Conservation (phyloP, 2,329 filamentous ascomycete genomes). For the Endoconidiophora laricicola region DNA sequence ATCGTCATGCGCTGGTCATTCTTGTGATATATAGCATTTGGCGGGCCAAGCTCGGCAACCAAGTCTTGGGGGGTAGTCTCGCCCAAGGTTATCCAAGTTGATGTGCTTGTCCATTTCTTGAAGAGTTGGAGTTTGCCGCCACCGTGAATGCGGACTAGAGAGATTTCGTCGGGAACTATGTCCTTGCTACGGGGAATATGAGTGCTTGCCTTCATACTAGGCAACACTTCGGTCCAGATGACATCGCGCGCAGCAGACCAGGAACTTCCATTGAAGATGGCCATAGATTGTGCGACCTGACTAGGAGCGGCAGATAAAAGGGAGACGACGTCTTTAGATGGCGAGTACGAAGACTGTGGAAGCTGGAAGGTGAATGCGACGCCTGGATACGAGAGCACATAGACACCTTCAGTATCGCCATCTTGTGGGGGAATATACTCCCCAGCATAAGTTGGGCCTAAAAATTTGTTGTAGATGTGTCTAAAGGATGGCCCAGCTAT, state of each 20-base stretch:
- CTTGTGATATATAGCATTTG: conserved; percentile 86
- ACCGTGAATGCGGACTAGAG: conserved; percentile 60
- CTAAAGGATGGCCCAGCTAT: conserved; percentile 56
- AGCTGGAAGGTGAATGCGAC: conserved; percentile 86
- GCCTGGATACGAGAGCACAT: conserved; percentile 86
- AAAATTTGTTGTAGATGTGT: conserved; percentile 82
- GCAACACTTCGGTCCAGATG: conserved; percentile 59
- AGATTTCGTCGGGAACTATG: conserved; percentile 73
- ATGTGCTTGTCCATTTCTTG: conserved; percentile 49
- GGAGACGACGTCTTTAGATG: conserved; percentile 66
- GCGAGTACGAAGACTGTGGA: conserved; percentile 55
- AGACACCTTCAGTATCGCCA: conserved; percentile 45
- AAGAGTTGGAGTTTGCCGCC: conserved; percentile 64
- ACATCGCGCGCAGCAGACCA: conserved; percentile 70
- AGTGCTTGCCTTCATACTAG: conserved; percentile 56
- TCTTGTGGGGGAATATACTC: conserved; percentile 54
- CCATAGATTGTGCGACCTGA: conserved; percentile 68
- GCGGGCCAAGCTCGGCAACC: conserved; percentile 76
- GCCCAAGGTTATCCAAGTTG: conserved; percentile 58
- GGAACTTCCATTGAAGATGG: conserved; percentile 75
- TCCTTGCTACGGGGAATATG: conserved; percentile 58
- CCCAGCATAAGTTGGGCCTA: conserved; percentile 84
- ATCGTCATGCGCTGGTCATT: conserved; percentile 80
- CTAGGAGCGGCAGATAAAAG: conserved; percentile 65
- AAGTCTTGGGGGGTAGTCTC: conserved; percentile 87